These are phyloP conservation scores for Trichoderma atroviride DNA, from an alignment of 2,329 filamentous ascomycete species.

Conservation along the genomic window DNA sequence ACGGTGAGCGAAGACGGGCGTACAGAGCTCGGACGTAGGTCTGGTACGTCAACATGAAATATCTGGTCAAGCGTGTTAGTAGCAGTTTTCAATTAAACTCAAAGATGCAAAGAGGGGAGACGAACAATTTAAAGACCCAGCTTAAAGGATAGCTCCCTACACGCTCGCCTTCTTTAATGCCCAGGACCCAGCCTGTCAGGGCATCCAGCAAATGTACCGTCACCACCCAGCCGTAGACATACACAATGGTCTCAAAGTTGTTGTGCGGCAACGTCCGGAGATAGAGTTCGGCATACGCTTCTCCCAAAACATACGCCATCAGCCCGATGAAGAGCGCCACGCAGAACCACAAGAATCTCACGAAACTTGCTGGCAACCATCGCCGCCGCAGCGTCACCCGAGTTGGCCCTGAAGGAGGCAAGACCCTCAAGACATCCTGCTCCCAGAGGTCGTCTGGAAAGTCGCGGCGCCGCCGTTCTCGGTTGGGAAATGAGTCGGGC, in stretches of 20 bases:
- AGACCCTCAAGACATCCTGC: conserved; percentile 38
- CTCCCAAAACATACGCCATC: conserved; percentile 67
- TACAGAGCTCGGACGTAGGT: conserved; percentile 71
- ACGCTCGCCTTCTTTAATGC: conserved; percentile 65
- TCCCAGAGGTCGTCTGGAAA: conserved; percentile 44
- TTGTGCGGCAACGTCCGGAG: conserved; percentile 67
- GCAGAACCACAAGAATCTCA: conserved; percentile 71
- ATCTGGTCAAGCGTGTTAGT: conserved; percentile 42
- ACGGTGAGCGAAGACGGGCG: conserved; percentile 65
- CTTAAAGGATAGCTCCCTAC: conserved; percentile 71
- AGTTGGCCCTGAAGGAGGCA: conserved; percentile 34
- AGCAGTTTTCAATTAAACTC: too few relatives aligned
- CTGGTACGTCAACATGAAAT: conserved; percentile 71
- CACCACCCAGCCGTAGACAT: conserved; percentile 70
- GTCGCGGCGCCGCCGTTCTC: conserved; percentile 47
- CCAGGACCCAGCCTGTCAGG: conserved; percentile 67
- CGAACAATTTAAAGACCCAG: conserved; percentile 71
- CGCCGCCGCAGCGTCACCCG: conserved; percentile 50
- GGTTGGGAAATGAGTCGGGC: conserved; percentile 49
- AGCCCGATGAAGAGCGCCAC: conserved; percentile 63
- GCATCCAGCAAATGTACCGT: conserved; percentile 67
- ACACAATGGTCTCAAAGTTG: conserved; percentile 67
- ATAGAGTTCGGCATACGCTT: conserved; percentile 71
- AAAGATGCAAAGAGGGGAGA: conserved; percentile 23
- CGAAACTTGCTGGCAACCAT: conserved; percentile 68